These are phyloP conservation scores for Fusarium humuli DNA, from an alignment of 2,329 filamentous ascomycete species.

Conservation along the genomic window DNA sequence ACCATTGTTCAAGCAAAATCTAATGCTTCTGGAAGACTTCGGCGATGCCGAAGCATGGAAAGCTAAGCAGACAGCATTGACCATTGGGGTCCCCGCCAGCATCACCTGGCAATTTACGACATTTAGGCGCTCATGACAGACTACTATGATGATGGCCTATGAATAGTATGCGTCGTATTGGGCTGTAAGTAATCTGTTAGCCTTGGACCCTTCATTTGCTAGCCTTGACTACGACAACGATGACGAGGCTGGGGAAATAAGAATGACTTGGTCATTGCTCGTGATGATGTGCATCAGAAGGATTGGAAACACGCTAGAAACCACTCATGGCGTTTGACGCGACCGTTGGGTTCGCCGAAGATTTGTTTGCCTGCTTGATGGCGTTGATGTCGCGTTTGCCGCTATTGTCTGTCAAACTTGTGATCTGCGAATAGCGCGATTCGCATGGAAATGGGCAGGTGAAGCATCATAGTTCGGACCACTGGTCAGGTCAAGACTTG, in stretches of 20 bases:
- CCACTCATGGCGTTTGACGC: background rate
- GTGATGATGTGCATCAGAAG: conserved; percentile 36
- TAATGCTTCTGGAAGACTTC: conserved; percentile 35
- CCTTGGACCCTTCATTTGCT: background rate
- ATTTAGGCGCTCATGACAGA: conserved; percentile 15
- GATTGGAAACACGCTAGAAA: conserved; percentile 30
- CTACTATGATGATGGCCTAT: background rate
- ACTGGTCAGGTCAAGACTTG: background rate
- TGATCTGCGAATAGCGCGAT: background rate
- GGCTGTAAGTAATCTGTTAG: background rate
- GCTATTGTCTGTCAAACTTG: background rate
- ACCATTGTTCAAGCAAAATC: background rate
- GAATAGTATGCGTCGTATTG: conserved; percentile 9
- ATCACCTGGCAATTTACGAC: conserved; percentile 19
- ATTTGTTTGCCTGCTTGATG: background rate
- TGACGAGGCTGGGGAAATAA: conserved; percentile 29
- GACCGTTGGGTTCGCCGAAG: background rate
- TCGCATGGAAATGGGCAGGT: background rate
- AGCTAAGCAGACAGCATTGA: conserved; percentile 1
- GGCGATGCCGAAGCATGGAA: conserved; percentile 31
- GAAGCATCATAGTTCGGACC: background rate
- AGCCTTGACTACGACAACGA: conserved; percentile 4
- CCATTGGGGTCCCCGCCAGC: background rate
- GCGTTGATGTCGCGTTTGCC: background rate
- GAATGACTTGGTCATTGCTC: conserved; percentile 18